Evolutionary conservation across 2,329 filamentous ascomycete genomes (phyloP).

Genomic region (Plenodomus biglobosus): DNA sequence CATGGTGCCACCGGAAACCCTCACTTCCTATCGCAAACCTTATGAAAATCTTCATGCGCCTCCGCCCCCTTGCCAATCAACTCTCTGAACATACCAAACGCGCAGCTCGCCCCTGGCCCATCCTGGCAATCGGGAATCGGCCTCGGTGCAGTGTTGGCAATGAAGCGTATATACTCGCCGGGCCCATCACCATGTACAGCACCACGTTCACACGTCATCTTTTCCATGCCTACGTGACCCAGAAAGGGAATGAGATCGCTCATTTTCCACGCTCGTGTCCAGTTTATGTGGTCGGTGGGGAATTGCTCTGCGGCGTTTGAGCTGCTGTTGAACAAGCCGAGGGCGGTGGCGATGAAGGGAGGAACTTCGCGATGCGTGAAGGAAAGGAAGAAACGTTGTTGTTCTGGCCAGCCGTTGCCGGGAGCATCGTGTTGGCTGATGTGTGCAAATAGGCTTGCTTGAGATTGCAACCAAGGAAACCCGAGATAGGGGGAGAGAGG

Average conservation of each 20-base stretch:
- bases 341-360: slow-evolving; percentile 65
- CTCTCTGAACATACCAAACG: slow-evolving; percentile 46
- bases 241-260: slow-evolving; percentile 65
- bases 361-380: slow-evolving; percentile 70
- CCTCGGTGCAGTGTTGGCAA: slow-evolving; percentile 55
- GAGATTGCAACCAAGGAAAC: slow-evolving; percentile 66
- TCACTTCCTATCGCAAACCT: slow-evolving; percentile 31
- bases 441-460: slow-evolving; percentile 44
- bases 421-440: slow-evolving; percentile 40
- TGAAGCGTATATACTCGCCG: slow-evolving; percentile 55
- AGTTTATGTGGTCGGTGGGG: slow-evolving; percentile 59
- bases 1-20: no score
- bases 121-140: slow-evolving; percentile 51
- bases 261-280: slow-evolving; percentile 64
- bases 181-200: slow-evolving; percentile 49
- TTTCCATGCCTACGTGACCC: slow-evolving; percentile 66
- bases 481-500: slow-evolving; percentile 59
- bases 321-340: slow-evolving; percentile 70
- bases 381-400: slow-evolving; percentile 64
- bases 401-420: slow-evolving; percentile 43
- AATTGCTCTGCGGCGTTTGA: slow-evolving; percentile 65
- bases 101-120: slow-evolving; percentile 55
- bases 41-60: slow-evolving; percentile 32
- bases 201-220: slow-evolving; percentile 58
- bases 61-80: slow-evolving; percentile 47